phyloP scores from a whole-genome alignment of 129 eudicot genomes.

The Daucus carota region DNA sequence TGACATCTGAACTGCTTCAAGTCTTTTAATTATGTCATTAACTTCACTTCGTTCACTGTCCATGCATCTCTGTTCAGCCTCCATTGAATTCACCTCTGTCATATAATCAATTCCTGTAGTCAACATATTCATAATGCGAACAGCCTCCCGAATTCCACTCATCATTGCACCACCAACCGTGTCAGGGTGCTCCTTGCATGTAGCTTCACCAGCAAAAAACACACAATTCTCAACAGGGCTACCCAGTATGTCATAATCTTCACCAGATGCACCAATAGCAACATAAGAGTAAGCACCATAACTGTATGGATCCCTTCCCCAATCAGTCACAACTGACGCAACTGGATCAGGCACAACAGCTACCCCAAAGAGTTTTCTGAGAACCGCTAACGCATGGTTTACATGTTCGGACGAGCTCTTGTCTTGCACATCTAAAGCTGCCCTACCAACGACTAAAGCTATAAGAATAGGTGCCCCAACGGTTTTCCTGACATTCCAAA shows the following conservation, averaged over 20 bases:
- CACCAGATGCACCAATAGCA: conserved; percentile 94
- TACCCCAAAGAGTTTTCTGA: conserved; percentile 87
- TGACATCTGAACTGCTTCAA: conserved; percentile 59
- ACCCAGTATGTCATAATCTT: conserved; percentile 86
- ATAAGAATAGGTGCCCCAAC: conserved; percentile 96
- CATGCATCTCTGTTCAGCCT: conserved; percentile 70
- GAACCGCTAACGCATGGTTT: conserved; percentile 63
- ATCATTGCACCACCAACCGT: conserved; percentile 99
- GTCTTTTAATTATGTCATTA: conserved; percentile 67
- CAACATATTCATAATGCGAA: conserved; percentile 76
- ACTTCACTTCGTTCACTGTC: conserved; percentile 72
- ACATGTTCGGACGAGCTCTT: conserved; percentile 58
- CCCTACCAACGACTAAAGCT: conserved; percentile 91
- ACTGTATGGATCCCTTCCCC: conserved; percentile 98
- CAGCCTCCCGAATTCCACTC: conserved; percentile 98
- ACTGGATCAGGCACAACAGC: conserved; percentile 74
- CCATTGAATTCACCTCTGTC: conserved; percentile 90
- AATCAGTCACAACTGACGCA: conserved; percentile 88
- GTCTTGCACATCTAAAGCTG: conserved; percentile 63
- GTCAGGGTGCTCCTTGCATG: conserved; percentile 99
- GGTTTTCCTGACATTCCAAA: conserved; percentile 94
- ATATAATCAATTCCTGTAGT: conserved; percentile 72
- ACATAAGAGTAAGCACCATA: conserved; percentile 98
- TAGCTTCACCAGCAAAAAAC: conserved; percentile 99
- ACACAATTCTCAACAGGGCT: conserved; percentile 75